Percentiles rank a stretch among this genome's conserved stretches.
Evolutionary conservation across 2,329 filamentous ascomycete genomes (phyloP).

Genomic region (Diaporthe batatas): DNA sequence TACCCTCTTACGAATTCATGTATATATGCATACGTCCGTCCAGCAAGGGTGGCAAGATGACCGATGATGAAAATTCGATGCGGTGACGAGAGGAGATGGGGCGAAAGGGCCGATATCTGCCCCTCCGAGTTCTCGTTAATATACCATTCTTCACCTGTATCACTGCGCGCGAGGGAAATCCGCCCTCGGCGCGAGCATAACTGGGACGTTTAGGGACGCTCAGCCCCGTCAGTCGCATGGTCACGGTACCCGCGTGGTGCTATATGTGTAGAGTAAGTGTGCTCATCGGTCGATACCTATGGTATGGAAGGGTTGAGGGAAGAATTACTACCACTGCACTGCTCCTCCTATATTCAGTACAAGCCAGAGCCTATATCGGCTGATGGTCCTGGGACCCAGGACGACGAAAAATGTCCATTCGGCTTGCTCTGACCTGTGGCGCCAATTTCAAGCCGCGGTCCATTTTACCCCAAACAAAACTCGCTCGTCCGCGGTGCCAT

Average conservation of each 20-base stretch:
- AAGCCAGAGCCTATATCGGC: slow-evolving; percentile 29
- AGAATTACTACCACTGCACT: slow-evolving; percentile 31
- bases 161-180: too few species aligned
- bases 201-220: too few species aligned
- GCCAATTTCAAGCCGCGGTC: slow-evolving; percentile 15
- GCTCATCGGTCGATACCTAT: background rate
- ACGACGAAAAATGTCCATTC: background rate
- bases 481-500: background rate
- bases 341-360: slow-evolving; percentile 28
- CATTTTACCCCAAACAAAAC: background rate
- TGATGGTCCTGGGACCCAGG: slow-evolving; percentile 24
- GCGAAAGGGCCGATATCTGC: background rate
- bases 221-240: background rate
- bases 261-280: background rate
- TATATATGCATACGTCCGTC: slow-evolving; percentile 22
- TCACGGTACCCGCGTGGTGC: background rate
- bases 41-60: background rate
- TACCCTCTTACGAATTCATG: slow-evolving; percentile 7
- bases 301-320: slow-evolving; percentile 26
- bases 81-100: background rate
- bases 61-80: background rate
- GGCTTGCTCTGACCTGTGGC: background rate
- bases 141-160: slow-evolving; percentile 3
- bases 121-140: background rate
- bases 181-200: background rate